Conservation (phyloP, 2,329 filamentous ascomycete species). For the Dactylellina leptospora region DNA sequence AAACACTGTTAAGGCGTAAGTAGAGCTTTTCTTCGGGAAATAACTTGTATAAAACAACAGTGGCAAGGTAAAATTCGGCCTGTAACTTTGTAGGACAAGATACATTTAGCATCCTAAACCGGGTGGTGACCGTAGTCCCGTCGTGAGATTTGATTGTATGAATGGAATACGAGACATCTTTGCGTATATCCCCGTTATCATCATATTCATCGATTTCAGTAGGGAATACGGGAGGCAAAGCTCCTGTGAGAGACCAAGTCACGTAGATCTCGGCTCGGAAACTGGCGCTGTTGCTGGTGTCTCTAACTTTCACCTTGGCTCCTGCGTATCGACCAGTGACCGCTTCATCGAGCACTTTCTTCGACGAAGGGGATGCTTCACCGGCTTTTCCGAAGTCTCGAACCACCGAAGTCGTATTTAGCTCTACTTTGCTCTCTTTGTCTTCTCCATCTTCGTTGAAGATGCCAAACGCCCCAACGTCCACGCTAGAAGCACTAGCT, state of each 20-base stretch:
- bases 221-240: constrained; percentile 30
- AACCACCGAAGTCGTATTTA: constrained; percentile 17
- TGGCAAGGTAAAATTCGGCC: constrained; percentile 86
- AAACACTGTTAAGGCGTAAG: constrained; percentile 77
- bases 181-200: constrained; percentile 17
- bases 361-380: constrained; percentile 51
- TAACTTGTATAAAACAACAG: constrained; percentile 80
- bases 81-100: constrained; percentile 68
- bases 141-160: constrained; percentile 39
- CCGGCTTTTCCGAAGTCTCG: constrained; percentile 53
- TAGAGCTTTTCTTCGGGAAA: constrained; percentile 91
- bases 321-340: constrained; percentile 48
- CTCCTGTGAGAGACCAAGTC: constrained; percentile 34
- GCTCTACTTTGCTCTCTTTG: background rate
- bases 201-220: constrained; percentile 26
- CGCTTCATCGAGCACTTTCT: constrained; percentile 56
- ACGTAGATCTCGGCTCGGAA: constrained; percentile 44
- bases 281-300: constrained; percentile 23
- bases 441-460: constrained; percentile 23
- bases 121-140: constrained; percentile 28
- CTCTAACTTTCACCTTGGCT: constrained; percentile 35
- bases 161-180: constrained; percentile 25
- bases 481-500: constrained; percentile 45
- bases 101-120: constrained; percentile 48
- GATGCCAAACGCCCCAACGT: constrained; percentile 43